Conservation (phyloP, 2,329 filamentous ascomycete genomes). For the Aspergillus sp. region DNA sequence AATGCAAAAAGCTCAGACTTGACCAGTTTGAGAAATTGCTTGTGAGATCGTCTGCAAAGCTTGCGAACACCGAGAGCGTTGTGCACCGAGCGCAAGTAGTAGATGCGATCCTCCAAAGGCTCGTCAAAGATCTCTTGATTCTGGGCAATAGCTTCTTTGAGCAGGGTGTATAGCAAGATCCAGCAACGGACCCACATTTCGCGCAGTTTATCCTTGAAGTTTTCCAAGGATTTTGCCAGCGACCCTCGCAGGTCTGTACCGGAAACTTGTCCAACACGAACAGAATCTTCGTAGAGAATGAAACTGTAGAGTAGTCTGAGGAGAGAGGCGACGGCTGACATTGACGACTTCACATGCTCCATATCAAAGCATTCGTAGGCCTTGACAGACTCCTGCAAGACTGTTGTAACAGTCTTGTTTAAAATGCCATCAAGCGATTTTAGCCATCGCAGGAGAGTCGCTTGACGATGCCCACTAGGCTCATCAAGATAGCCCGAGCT, state of each 20-base stretch:
- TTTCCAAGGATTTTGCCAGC: constrained; percentile 41
- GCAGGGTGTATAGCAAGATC: constrained; percentile 79
- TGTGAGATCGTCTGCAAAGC: constrained; percentile 81
- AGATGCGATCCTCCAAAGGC: constrained; percentile 70
- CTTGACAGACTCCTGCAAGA: constrained; percentile 61
- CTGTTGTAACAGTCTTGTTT: constrained; percentile 67
- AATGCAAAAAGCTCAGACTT: constrained; percentile 80
- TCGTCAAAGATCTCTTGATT: constrained; percentile 63
- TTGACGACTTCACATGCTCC: constrained; percentile 70
- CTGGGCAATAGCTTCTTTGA: constrained; percentile 73
- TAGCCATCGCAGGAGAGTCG: constrained; percentile 71
- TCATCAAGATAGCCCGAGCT: constrained; percentile 56
- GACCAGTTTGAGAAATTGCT: constrained; percentile 84
- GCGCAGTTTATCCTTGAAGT: constrained; percentile 68
- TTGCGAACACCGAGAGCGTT: constrained; percentile 79
- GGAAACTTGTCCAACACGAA: constrained; percentile 72
- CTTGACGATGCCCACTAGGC: constrained; percentile 63
- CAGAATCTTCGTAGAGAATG: constrained; percentile 78
- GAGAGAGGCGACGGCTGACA: constrained; percentile 69
- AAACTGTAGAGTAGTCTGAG: constrained; percentile 75
- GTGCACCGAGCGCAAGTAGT: constrained; percentile 79
- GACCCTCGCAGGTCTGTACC: constrained; percentile 58
- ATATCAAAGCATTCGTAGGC: constrained; percentile 84
- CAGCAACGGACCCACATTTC: constrained; percentile 87
- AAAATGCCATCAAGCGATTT: constrained; percentile 78